Evolutionary conservation across 768 basidiomycete genomes (phyloP).

Genomic region (Asterophora lycoperdoides): DNA sequence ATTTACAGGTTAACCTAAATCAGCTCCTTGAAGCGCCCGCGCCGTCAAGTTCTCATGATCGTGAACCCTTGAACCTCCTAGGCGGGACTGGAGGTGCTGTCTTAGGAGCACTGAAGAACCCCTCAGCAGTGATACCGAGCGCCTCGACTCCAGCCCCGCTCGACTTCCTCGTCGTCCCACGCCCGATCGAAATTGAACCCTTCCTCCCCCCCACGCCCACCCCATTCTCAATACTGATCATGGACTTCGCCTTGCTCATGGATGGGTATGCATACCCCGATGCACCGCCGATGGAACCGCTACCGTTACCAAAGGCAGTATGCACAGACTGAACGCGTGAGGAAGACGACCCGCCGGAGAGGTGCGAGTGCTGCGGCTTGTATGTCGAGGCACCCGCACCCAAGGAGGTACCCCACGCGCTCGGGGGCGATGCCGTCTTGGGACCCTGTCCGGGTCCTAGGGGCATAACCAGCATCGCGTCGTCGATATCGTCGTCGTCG

Average conservation of each 20-base stretch:
- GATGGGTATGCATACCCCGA: slow-evolving; percentile 18
- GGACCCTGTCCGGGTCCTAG: slow-evolving; percentile 40
- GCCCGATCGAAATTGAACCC: slow-evolving; percentile 64
- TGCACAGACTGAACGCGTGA: slow-evolving; percentile 32
- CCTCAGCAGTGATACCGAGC: slow-evolving; percentile 67
- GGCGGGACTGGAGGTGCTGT: slow-evolving; percentile 32
- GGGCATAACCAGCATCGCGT: slow-evolving; percentile 71
- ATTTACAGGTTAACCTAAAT: background rate
- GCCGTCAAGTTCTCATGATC: background rate
- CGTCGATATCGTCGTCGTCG: slow-evolving; percentile 73
- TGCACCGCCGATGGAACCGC: slow-evolving; percentile 18
- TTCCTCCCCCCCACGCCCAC: slow-evolving; percentile 35
- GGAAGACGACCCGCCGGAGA: slow-evolving; percentile 20
- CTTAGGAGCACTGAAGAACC: slow-evolving; percentile 66
- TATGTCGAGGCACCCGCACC: slow-evolving; percentile 5
- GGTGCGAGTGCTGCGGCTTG: slow-evolving; percentile 35
- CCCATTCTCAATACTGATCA: slow-evolving; percentile 61
- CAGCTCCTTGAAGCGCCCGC: background rate
- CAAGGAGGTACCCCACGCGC: slow-evolving; percentile 30
- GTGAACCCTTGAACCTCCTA: background rate
- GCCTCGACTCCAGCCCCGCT: slow-evolving; percentile 75
- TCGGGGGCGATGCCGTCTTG: slow-evolving; percentile 26
- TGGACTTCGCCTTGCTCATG: slow-evolving; percentile 47
- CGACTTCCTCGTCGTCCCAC: slow-evolving; percentile 57
- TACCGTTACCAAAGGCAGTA: slow-evolving; percentile 25